Evolutionary conservation across 2,329 filamentous ascomycete species (phyloP).

Genomic region (Plectosphaerella plurivora): DNA sequence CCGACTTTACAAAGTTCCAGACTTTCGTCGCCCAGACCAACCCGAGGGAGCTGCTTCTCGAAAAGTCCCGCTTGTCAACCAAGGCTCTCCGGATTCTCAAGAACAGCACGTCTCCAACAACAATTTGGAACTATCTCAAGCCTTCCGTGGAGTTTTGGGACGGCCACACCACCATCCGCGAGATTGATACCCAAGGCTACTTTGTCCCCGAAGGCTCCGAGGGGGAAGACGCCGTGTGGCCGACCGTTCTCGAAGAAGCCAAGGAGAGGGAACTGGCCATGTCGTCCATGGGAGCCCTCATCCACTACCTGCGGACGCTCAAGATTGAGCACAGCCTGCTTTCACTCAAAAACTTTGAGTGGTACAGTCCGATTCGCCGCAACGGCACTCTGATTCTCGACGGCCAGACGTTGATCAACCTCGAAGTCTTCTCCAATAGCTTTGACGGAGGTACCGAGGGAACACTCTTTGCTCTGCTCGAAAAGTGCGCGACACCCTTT

Average conservation of each 20-base stretch:
- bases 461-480: slow-evolving; percentile 85
- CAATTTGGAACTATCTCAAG: slow-evolving; percentile 93
- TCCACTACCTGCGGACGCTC: slow-evolving; percentile 80
- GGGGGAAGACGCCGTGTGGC: slow-evolving; percentile 63
- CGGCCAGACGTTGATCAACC: slow-evolving; percentile 92
- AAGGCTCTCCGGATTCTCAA: slow-evolving; percentile 91
- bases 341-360: slow-evolving; percentile 84
- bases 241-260: slow-evolving; percentile 64
- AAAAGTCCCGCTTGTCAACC: slow-evolving; percentile 82
- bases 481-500: slow-evolving; percentile 93
- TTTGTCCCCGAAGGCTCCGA: slow-evolving; percentile 52
- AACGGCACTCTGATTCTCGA: slow-evolving; percentile 92
- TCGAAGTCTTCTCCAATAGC: slow-evolving; percentile 94
- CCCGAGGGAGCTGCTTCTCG: slow-evolving; percentile 82
- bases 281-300: slow-evolving; percentile 84
- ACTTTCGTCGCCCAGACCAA: slow-evolving; percentile 91
- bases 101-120: slow-evolving; percentile 89
- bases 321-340: slow-evolving; percentile 87
- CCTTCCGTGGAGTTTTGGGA: slow-evolving; percentile 87
- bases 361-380: slow-evolving; percentile 86
- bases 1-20: slow-evolving; percentile 93
- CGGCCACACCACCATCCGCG: slow-evolving; percentile 73
- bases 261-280: slow-evolving; percentile 78
- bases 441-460: slow-evolving; percentile 81
- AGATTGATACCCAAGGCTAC: slow-evolving; percentile 75